Percentiles rank a stretch among this genome's conserved stretches.
Conservation (phyloP, 208 protist genomes). For the Novymonas esmeraldas region DNA sequence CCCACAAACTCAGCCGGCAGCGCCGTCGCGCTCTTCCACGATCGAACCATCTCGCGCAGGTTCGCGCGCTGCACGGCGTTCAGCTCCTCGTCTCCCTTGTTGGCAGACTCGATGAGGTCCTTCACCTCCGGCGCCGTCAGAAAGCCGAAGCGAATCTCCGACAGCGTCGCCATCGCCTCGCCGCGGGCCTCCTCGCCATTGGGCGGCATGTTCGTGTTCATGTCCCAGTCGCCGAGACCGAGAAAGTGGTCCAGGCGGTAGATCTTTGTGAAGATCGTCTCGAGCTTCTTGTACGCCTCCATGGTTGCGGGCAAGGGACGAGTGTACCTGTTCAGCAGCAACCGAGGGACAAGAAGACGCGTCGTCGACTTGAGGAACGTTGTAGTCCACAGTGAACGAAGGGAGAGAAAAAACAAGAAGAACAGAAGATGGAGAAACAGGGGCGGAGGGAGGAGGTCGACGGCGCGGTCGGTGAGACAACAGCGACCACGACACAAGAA, state of each 20-base stretch:
- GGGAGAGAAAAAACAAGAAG: neutral
- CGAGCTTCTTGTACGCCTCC: slow-evolving; percentile 73
- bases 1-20: slow-evolving; percentile 65
- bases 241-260: slow-evolving; percentile 62
- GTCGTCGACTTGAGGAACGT: slow-evolving; percentile 4
- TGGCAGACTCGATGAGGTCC: slow-evolving; percentile 45
- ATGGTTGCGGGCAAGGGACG: slow-evolving; percentile 30
- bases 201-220: slow-evolving; percentile 76
- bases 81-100: slow-evolving; percentile 31
- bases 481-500: too few species aligned
- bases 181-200: slow-evolving; percentile 64
- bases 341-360: slow-evolving; percentile 5
- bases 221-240: slow-evolving; percentile 67
- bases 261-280: slow-evolving; percentile 57
- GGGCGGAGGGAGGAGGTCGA: too few species aligned
- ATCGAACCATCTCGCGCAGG: slow-evolving; percentile 68
- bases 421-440: neutral
- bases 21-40: slow-evolving; percentile 38
- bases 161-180: slow-evolving; percentile 59
- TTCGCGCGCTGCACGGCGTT: slow-evolving; percentile 56
- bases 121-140: slow-evolving; percentile 55
- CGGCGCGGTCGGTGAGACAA: too few species aligned
- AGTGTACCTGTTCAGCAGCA: slow-evolving; percentile 1
- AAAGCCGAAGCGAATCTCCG: slow-evolving; percentile 42
- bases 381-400: neutral